Conservation (phyloP, 441 rosid species). For the Adansonia madagascariensis region DNA sequence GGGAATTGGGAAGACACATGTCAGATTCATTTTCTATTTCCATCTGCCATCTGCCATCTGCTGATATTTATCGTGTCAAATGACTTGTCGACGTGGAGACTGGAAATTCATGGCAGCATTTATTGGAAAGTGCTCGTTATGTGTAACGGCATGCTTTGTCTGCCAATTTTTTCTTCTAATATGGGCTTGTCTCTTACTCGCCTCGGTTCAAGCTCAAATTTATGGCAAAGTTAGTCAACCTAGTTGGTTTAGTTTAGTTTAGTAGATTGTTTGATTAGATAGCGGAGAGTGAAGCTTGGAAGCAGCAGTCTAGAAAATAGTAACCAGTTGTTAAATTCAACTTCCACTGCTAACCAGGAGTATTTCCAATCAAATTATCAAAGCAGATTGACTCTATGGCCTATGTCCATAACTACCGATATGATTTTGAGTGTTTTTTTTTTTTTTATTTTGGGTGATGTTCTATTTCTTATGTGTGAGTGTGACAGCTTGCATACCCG, state of each 20-base stretch:
- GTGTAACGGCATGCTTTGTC: not conserved
- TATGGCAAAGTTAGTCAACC: not conserved
- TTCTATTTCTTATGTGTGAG: not conserved
- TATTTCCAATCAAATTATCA: not conserved
- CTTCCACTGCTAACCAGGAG: not conserved
- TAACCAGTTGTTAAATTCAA: slow-evolving; percentile 12
- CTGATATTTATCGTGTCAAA: not conserved
- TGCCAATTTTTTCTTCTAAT: not conserved
- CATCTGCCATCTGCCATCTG: not conserved
- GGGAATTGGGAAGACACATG: not conserved
- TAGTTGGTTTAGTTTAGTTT: not conserved
- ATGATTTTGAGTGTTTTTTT: slow-evolving; percentile 6
- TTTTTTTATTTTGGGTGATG: too few relatives aligned
- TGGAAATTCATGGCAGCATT: not conserved
- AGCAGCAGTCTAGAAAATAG: not conserved
- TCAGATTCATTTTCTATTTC: not conserved
- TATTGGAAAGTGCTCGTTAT: not conserved
- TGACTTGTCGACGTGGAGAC: not conserved
- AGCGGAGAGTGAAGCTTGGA: not conserved
- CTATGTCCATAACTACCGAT: not conserved
- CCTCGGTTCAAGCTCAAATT: not conserved
- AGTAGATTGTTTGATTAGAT: not conserved
- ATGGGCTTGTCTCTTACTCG: not conserved
- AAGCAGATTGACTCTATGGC: not conserved
- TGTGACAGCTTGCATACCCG: not conserved